phyloP scores from a whole-genome alignment of 106 monocot genomes.

The Dioscorea dumetorum region DNA sequence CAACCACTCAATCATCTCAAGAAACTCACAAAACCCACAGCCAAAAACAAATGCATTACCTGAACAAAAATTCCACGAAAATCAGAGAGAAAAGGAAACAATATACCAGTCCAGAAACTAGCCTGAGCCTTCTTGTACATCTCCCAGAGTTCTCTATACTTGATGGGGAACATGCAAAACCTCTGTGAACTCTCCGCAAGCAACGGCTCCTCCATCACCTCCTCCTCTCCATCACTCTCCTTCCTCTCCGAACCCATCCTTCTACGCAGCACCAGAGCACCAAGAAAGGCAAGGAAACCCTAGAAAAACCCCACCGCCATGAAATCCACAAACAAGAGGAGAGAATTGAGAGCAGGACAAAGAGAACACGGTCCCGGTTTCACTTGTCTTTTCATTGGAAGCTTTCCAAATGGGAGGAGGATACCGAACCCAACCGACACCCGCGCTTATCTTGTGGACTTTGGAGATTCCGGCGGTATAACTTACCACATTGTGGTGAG shows the following conservation, averaged over 20 bases:
- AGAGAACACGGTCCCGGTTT: background rate
- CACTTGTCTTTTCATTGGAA: background rate
- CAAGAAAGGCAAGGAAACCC: background rate
- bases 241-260: slow-evolving; percentile 8
- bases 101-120: slow-evolving; percentile 28
- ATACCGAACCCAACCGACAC: too few relatives aligned
- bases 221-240: background rate
- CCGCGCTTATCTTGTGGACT: too few relatives aligned
- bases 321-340: background rate
- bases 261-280: background rate
- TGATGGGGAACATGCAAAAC: slow-evolving; percentile 32
- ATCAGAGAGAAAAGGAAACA: background rate
- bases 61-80: too few relatives aligned
- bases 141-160: slow-evolving; percentile 29
- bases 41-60: too few relatives aligned
- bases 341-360: background rate
- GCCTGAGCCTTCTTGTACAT: slow-evolving; percentile 38
- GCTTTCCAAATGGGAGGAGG: background rate
- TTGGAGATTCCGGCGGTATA: too few relatives aligned
- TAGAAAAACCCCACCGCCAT: background rate
- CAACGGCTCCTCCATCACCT: slow-evolving; percentile 10
- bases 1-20: too few relatives aligned
- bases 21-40: too few relatives aligned
- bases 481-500: too few relatives aligned
- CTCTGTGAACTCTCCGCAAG: slow-evolving; percentile 14